Evolutionary conservation across 208 protist species (phyloP).

Genomic region (Wallacemonas rigidus): DNA sequence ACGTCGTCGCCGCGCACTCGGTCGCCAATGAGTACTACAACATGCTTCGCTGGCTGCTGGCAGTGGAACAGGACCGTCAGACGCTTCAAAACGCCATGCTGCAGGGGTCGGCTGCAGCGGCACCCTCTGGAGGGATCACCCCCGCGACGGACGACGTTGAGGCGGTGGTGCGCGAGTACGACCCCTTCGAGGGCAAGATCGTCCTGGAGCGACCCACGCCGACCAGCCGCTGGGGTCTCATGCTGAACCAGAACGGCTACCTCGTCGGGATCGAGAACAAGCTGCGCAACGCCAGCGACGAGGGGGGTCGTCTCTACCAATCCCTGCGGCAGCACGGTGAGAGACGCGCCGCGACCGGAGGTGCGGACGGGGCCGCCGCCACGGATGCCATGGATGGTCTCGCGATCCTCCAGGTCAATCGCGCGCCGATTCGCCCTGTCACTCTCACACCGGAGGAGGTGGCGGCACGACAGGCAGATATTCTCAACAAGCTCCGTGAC

Average conservation of each 20-base stretch:
- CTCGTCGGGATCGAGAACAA: conserved; percentile 56
- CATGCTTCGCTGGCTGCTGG: conserved; percentile 55
- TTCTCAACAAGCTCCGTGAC: conserved; percentile 22
- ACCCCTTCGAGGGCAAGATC: conserved; percentile 29
- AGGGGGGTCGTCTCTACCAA: conserved; percentile 42
- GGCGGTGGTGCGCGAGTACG: conserved; percentile 30
- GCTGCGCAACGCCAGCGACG: conserved; percentile 41
- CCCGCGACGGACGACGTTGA: conserved; percentile 14
- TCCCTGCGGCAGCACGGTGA: conserved; percentile 34
- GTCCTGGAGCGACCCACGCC: conserved; percentile 41
- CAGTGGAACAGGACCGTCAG: conserved; percentile 49
- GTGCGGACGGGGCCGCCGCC: not conserved
- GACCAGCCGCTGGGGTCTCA: conserved; percentile 50
- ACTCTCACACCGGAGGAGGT: conserved; percentile 20
- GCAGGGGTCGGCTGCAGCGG: not conserved
- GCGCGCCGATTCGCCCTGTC: conserved; percentile 24
- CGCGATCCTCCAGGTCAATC: conserved; percentile 51
- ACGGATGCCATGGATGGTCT: conserved; percentile 20
- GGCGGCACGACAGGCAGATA: conserved; percentile 1
- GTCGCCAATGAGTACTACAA: conserved; percentile 50
- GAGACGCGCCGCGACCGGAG: conserved; percentile 12
- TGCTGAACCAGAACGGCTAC: conserved; percentile 41
- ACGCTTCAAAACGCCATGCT: conserved; percentile 15
- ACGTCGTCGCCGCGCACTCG: conserved; percentile 33
- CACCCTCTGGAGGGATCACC: not conserved